Evolutionary conservation across 1,139 yeast species (phyloP), one percentile per base, ranked within the genome.

Genomic region (Pichia sp.): DNA sequence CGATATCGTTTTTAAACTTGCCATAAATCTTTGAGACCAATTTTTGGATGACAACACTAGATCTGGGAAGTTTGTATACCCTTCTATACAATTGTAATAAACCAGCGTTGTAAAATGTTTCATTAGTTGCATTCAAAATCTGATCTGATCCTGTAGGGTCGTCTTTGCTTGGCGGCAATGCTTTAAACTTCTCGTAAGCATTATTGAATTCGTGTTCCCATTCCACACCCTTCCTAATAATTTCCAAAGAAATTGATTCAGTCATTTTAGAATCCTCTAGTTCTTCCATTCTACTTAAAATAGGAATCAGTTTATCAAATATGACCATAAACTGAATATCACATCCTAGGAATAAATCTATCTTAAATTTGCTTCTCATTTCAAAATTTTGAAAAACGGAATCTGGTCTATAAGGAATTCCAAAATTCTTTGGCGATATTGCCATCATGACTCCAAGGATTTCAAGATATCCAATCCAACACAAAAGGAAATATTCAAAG

Each of bases 391-490:
- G 32, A 23, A 43, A 44, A 3, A 49, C 33, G 2, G 39, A 31
- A n/a, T 40, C 41, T 11, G 46, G 42, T 26, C 46, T 40, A 33
- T 42, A 38, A 1, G 49, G 49, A 42, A 44, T 46, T 40, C 38
- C 42, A 4, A 33, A 41, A 33, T 29, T 34, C 28, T 27, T 42
- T 5, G 51, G 50, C 2, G 45, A 40, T 9, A 49, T 43, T 1
- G 44, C 41, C 48, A 44, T 46, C 48, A 49, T 49, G 31, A 47
- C 36, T 5, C 48, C 51, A 34, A 49, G 40, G 9, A 49, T 41
- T 27, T 49, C 51, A n/a, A 46, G 32, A 45, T 47, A 49, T 16
- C 44, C 48, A 26, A 49, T 49, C 51, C 50, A 49, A 5, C 34
- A 27, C 4, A 42, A 16, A 23, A 49, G 28, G 41, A 49, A 49